Conservation (phyloP, 2,329 filamentous ascomycete species). For the Diaporthe caulivora region DNA sequence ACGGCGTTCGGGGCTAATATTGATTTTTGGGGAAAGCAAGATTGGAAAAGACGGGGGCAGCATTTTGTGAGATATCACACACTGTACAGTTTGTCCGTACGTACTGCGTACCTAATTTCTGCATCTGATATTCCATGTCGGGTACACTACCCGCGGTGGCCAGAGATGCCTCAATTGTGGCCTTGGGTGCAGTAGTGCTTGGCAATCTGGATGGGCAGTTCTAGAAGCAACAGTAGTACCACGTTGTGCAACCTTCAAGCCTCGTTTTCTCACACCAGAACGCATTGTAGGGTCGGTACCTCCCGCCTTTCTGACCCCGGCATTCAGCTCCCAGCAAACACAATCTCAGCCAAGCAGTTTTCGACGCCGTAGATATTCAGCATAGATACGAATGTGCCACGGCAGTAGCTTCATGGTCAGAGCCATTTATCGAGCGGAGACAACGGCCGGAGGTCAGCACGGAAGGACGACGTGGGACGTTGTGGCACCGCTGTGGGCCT, state of each 20-base stretch:
- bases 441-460: not conserved
- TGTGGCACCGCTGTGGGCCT: constrained; percentile 1
- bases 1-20: not conserved
- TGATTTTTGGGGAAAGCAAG: not conserved
- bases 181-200: constrained; percentile 3
- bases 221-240: constrained; percentile 7
- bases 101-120: not conserved
- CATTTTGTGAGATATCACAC: constrained; percentile 18
- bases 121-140: constrained; percentile 14
- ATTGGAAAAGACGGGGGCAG: not conserved
- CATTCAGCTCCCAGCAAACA: not conserved
- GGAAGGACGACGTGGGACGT: not conserved
- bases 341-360: not conserved
- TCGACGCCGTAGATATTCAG: not conserved
- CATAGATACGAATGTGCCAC: constrained; percentile 7
- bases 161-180: not conserved
- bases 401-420: not conserved
- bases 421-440: constrained; percentile 2
- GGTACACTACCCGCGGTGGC: constrained; percentile 14
- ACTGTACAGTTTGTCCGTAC: not conserved
- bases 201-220: not conserved
- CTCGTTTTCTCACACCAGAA: not conserved
- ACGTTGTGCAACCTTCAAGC: constrained; percentile 14
- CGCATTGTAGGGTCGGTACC: not conserved
- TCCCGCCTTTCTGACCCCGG: not conserved